Base-by-base conservation (phyloP, 768 basidiomycete genomes). In the Epithele typhae region DNA sequence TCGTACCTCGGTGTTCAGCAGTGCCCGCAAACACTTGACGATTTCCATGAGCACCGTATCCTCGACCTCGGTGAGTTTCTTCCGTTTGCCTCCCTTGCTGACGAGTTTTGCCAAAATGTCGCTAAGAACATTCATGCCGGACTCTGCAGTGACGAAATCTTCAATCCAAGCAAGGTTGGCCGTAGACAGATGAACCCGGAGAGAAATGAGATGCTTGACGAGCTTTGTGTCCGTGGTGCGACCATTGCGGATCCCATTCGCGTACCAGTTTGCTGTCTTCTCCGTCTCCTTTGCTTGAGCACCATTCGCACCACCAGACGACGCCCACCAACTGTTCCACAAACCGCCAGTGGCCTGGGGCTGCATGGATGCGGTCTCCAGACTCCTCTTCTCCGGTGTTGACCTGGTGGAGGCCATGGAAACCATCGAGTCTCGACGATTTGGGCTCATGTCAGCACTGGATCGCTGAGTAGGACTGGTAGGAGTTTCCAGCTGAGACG, bases 121-220 rank as follows among this genome's bases (percentile, higher is more conserved):
- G 12, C 77, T 77, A 10, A 97, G 64, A 2, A 68, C 74, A 42
- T 80, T 78, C 45, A 93, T 65, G 0, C 93, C 93, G 25, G 77
- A 72, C 52, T 81, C 79, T 0, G 63, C 57, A 1, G 72, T 69
- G n/a, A 90, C 69, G 59, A 96, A 95, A 27, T 82, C 80, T 54
- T 83, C 73, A 40, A 92, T 81, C 80, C 91, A 94, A 3, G 72
- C 65, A 11, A 93, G 49, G 48, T 81, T 82, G 0, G 86, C 88
- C 0, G 92, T 93, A 2, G 92, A 89, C 1, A 96, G 69, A 57
- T 91, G 87, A 0, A 93, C 87, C 3, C 92, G 81, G 15, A 97
- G 71, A 1, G 84, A 81, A 35, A 92, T 85, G 2, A 96, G 69
- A 56, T 88, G 81, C 59, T 88, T 92, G 41, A 78, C 72, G 22